Evolutionary conservation across 1,284 basidiomycete genomes (phyloP).

Genomic region (Salmacisia buchloeana): DNA sequence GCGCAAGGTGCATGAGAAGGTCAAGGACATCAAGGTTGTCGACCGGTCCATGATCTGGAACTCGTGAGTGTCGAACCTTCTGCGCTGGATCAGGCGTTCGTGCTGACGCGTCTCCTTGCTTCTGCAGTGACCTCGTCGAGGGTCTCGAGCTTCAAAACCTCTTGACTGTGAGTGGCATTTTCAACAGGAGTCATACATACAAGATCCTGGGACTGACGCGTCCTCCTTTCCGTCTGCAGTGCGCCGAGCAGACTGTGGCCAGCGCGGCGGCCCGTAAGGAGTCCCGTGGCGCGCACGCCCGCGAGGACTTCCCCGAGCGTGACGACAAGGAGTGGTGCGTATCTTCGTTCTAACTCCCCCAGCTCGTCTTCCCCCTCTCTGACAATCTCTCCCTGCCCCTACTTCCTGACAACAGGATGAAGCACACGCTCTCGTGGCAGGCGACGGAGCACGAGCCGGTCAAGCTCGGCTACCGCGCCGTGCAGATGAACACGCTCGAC

Average conservation of each 20-base stretch:
- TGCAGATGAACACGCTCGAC: conserved; percentile 80
- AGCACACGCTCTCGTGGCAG: conserved; percentile 44
- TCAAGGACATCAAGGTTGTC: conserved; percentile 86
- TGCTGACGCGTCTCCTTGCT: conserved; percentile 51
- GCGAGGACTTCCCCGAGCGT: conserved; percentile 82
- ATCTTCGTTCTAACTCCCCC: background rate
- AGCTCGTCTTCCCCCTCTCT: background rate
- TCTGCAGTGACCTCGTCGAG: conserved; percentile 91
- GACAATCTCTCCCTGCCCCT: background rate
- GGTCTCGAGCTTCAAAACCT: conserved; percentile 95
- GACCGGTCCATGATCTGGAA: conserved; percentile 97
- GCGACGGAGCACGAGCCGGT: conserved; percentile 63
- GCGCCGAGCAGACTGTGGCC: conserved; percentile 90
- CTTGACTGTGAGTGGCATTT: too few species aligned
- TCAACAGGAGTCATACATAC: too few species aligned
- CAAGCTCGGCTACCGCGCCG: conserved; percentile 79
- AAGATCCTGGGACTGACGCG: too few species aligned
- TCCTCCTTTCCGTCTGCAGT: too few species aligned
- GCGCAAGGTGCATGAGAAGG: conserved; percentile 76
- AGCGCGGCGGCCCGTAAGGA: conserved; percentile 94
- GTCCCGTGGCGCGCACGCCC: conserved; percentile 93
- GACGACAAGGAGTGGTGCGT: conserved; percentile 62
- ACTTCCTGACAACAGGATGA: conserved; percentile 17
- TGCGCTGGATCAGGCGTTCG: too few species aligned
- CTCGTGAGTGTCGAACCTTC: conserved; percentile 14